Conservation (phyloP, 108 stramenopile species). For the Skeletonema marinoi region DNA sequence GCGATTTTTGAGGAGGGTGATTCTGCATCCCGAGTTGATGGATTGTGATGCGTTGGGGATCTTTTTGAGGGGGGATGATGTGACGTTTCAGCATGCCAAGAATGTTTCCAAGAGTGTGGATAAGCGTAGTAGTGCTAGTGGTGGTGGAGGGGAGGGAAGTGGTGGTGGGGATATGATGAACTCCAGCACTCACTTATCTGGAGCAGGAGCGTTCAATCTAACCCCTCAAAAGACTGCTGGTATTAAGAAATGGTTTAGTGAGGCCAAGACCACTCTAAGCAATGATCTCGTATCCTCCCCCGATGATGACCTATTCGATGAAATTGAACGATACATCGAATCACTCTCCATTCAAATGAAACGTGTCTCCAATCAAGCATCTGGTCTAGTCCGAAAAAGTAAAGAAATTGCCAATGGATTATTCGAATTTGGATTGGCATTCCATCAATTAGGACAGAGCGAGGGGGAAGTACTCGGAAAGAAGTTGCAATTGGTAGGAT, state of each 20-base stretch:
- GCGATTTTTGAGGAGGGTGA: slow-evolving; percentile 86
- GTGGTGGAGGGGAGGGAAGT: slow-evolving; percentile 8
- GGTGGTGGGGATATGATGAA: slow-evolving; percentile 6
- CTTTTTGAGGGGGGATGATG: slow-evolving; percentile 93
- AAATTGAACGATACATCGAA: slow-evolving; percentile 90
- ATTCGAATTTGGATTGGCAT: slow-evolving; percentile 96
- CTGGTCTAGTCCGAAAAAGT: slow-evolving; percentile 88
- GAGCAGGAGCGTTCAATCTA: slow-evolving; percentile 40
- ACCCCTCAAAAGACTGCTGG: slow-evolving; percentile 69
- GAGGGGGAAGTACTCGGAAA: slow-evolving; percentile 87
- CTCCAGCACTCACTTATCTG: slow-evolving; percentile 13
- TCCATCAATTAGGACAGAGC: slow-evolving; percentile 93
- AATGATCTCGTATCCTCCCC: slow-evolving; percentile 83
- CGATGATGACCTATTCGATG: slow-evolving; percentile 92
- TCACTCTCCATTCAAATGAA: slow-evolving; percentile 91
- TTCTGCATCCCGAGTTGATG: slow-evolving; percentile 88
- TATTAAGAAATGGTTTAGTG: slow-evolving; percentile 88
- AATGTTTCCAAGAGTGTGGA: slow-evolving; percentile 46
- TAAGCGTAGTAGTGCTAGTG: neutral
- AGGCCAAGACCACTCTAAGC: slow-evolving; percentile 81
- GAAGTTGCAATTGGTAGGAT: slow-evolving; percentile 86
- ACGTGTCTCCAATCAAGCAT: slow-evolving; percentile 89
- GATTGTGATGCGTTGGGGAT: slow-evolving; percentile 78
- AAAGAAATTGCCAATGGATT: slow-evolving; percentile 93
- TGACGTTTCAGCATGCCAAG: slow-evolving; percentile 79